phyloP scores from a whole-genome alignment of 169 alveolate genomes.

The Plasmodium coatneyi region DNA sequence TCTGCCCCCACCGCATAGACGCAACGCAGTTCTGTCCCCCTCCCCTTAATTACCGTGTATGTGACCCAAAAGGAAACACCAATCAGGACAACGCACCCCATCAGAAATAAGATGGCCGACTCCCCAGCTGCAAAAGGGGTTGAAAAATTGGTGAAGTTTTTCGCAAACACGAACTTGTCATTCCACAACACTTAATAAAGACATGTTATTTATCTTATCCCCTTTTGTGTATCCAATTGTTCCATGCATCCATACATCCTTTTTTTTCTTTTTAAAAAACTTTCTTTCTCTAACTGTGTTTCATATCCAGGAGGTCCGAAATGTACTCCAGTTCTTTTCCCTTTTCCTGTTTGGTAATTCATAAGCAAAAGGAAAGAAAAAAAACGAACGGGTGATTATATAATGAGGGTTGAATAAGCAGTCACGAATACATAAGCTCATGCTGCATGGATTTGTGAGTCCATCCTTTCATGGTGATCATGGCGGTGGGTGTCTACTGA shows the following conservation, averaged over 20 bases:
- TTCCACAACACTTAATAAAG: neutral
- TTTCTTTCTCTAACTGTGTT: constrained; percentile 8
- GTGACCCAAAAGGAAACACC: constrained; percentile 74
- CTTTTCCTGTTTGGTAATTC: constrained; percentile 48
- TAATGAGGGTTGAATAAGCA: neutral
- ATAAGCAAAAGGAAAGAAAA: neutral
- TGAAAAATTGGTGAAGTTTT: neutral
- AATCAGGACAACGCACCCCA: constrained; percentile 57
- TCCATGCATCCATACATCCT: neutral
- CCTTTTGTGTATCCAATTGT: neutral
- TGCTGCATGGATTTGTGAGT: neutral
- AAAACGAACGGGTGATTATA: neutral
- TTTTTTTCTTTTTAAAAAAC: neutral
- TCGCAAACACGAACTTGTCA: neutral
- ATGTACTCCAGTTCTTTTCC: constrained; percentile 68
- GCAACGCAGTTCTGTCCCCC: neutral
- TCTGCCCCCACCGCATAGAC: neutral
- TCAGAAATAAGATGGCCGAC: constrained; percentile 50
- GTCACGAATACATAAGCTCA: neutral
- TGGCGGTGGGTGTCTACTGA: neutral
- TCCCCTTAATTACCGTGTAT: constrained; percentile 34
- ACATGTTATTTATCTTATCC: neutral
- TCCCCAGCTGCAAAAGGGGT: constrained; percentile 46
- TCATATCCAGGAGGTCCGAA: constrained; percentile 41
- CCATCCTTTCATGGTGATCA: neutral